These are phyloP conservation scores for Setaria viridis DNA, from an alignment of 202 grass and related monocot genomes.

Conservation along the genomic window DNA sequence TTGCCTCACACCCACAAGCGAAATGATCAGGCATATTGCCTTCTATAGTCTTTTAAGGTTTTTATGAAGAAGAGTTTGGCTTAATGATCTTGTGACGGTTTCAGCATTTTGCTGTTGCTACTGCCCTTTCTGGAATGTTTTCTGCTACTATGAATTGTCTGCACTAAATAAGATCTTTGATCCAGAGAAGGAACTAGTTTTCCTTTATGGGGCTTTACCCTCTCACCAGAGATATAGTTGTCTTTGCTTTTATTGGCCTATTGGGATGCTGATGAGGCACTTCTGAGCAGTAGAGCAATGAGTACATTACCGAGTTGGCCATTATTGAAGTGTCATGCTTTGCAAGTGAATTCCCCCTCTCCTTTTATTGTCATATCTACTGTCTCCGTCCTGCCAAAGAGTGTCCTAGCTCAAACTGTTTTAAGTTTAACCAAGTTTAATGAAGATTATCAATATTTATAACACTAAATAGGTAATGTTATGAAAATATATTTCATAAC, in stretches of 20 bases:
- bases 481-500: no score
- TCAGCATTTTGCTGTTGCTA: neutral
- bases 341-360: neutral
- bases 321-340: neutral
- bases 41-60: conserved; percentile 23
- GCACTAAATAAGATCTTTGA: conserved; percentile 48
- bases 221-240: neutral
- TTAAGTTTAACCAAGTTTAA: no score
- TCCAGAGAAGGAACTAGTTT: conserved; percentile 22
- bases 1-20: conserved; percentile 82
- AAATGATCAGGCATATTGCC: conserved; percentile 49
- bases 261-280: neutral
- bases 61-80: conserved; percentile 16
- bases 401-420: no score
- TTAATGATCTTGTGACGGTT: conserved; percentile 11
- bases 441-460: no score
- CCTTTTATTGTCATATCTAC: neutral
- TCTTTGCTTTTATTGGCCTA: neutral
- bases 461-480: no score
- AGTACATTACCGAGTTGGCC: neutral
- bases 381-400: no score
- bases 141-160: neutral
- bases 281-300: neutral
- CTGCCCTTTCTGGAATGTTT: neutral
- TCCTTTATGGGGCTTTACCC: neutral